Base-by-base conservation (phyloP, 257 asterid species). In the Haberlea rhodopensis region DNA sequence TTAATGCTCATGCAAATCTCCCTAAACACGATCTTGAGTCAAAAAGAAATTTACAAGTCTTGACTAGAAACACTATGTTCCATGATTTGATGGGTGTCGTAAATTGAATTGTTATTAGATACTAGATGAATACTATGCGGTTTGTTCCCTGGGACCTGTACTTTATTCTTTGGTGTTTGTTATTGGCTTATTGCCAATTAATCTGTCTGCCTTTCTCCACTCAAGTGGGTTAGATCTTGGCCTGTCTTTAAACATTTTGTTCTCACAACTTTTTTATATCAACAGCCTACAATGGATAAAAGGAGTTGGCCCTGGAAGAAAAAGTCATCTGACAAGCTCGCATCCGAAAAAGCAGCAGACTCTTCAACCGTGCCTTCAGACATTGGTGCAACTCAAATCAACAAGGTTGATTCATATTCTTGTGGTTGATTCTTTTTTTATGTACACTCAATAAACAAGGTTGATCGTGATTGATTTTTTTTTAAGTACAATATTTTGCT, bases 301-400 rank as follows among this genome's bases (percentile, higher is more conserved):
- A 71, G 90, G 77, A 84, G 95, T 76, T 92, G 99, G 99, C 99
- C 97, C 1, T 92, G 99, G 99, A 92, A 92, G 94, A 92, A 86
- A 72, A 92, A 92, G 67, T 85, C 96, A 40, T 89, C 96, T 57
- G 99, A 89, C 65, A 89, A 89, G 73, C 82, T 84, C 25, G 77
- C 80, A 40, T 71, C 70, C 19, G 91, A 80, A 63, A 84, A 83
- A 76, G 62, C 65, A 63, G 68, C 65, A 32, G 88, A 79, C 13
- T 67, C 85, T 72, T 66, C 85, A 20, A 18, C 77, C 28, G 70
- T 78, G 63, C 66, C 80, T 60, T 63, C 90, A 56, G 88, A 79
- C 57, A 52, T 63, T 48, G 75, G 57, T 34, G 85, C 77, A 60
- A 65, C 86, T 71, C 76, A 68, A 63, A 73, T 40, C 28, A 87